Evolutionary conservation across 768 basidiomycete genomes (phyloP), one percentile per base, ranked within the genome.

Genomic region (Calocera cornea): DNA sequence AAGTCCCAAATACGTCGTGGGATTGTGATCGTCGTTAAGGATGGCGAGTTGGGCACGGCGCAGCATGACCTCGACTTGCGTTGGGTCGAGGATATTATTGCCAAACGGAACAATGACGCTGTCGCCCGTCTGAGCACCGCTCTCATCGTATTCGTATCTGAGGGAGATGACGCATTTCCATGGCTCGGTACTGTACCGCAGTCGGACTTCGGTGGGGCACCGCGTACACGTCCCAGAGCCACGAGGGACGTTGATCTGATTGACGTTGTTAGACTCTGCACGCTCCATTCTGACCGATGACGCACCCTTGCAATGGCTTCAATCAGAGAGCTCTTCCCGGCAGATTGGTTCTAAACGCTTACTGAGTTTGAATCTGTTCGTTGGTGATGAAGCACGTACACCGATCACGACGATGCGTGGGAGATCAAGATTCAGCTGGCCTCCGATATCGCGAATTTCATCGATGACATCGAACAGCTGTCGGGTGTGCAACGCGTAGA

Each of bases 21-120:
- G 33, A 29, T 70, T 65, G 34, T 70, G 66, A 14, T 33, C 54
- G 11, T 72, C 72, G 65, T 73, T 72, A 22, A 87, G 76, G 27
- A 86, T 78, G 0, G 86, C 86, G 0, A 81, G 79, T 71, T 87
- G 86, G 0, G 87, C 86, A 1, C 86, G 78, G 31, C 84, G 80
- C 14, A 87, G 77, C 75, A 78, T 79, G 1, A 80, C 70, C 66
- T 87, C 86, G 7, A 88, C 81, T 0, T 76, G 70, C 0, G 44
- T 34, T 50, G 78, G 82, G 54, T 84, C 71, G 2, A 75, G 75
- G 34, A 86, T 73, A 1, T 70, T 31, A 0, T 72, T 69, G 0
- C 84, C 83, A 71, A 87, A 88, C 0, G 71, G 19, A 22, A 74
- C 64, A 44, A 78, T 75, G 0, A 22, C n/a, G 33, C 76, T 71